phyloP scores from a whole-genome alignment of 192 early-diverging fungal genomes.

The Gamsiella multidivaricata region DNA sequence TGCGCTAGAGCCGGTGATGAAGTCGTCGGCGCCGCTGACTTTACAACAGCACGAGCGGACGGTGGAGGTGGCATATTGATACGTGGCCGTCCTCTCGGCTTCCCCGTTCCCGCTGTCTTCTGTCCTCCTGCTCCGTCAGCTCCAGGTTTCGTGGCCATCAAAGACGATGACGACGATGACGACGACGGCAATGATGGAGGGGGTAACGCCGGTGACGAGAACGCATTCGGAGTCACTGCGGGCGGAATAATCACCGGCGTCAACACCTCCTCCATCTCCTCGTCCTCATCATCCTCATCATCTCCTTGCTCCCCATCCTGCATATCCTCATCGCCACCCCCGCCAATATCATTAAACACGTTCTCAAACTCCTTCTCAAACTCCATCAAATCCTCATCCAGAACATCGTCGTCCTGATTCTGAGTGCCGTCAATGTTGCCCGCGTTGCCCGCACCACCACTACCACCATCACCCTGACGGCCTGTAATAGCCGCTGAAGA shows the following conservation, averaged over 20 bases:
- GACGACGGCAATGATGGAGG: slow-evolving; percentile 6
- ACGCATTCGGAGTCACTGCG: background rate
- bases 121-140: background rate
- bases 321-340: slow-evolving; percentile 13
- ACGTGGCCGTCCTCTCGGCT: slow-evolving; percentile 3
- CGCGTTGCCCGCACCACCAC: background rate
- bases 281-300: slow-evolving; percentile 40
- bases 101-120: slow-evolving; percentile 8
- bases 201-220: slow-evolving; percentile 14
- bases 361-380: slow-evolving; percentile 25
- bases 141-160: too few species aligned
- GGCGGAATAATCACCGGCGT: slow-evolving; percentile 22
- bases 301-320: slow-evolving; percentile 18
- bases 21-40: background rate
- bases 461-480: background rate
- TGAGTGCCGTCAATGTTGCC: background rate
- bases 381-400: slow-evolving; percentile 30
- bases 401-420: slow-evolving; percentile 15
- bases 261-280: slow-evolving; percentile 43
- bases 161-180: background rate
- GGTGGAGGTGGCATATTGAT: slow-evolving; percentile 29
- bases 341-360: slow-evolving; percentile 19
- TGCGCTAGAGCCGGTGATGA: background rate
- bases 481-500: background rate
- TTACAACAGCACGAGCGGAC: slow-evolving; percentile 3